phyloP scores from a whole-genome alignment of 2,329 filamentous ascomycete species.

The Fusarium nematophilum region DNA sequence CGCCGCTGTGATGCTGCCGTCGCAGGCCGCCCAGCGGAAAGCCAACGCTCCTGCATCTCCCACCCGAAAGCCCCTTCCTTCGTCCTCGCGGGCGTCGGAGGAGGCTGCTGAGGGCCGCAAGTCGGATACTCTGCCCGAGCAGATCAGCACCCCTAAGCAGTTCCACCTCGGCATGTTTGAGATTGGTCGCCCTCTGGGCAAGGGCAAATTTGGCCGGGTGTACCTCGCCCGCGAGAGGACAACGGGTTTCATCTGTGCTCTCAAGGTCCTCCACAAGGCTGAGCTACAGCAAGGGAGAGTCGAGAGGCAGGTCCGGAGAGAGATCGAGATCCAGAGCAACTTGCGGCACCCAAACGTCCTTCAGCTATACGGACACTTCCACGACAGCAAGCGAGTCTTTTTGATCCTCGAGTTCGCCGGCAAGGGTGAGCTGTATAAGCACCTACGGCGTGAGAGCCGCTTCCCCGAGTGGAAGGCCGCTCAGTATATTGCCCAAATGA shows the following conservation, averaged over 20 bases:
- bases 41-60: slow-evolving; percentile 61
- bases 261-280: slow-evolving; percentile 87
- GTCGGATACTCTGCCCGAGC: slow-evolving; percentile 65
- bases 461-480: slow-evolving; percentile 89
- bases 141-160: slow-evolving; percentile 68
- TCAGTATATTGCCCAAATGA: slow-evolving; percentile 90
- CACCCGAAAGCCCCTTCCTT: slow-evolving; percentile 60
- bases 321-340: slow-evolving; percentile 91
- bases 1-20: slow-evolving; percentile 74
- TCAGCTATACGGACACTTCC: slow-evolving; percentile 86
- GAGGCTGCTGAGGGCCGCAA: slow-evolving; percentile 65
- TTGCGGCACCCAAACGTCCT: slow-evolving; percentile 87
- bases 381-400: slow-evolving; percentile 88
- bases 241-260: slow-evolving; percentile 83
- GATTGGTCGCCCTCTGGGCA: slow-evolving; percentile 86
- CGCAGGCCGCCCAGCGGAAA: slow-evolving; percentile 71
- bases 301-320: slow-evolving; percentile 86
- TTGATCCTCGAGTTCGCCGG: slow-evolving; percentile 88
- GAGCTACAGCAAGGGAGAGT: slow-evolving; percentile 80
- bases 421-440: slow-evolving; percentile 89
- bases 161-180: slow-evolving; percentile 96
- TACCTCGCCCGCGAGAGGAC: slow-evolving; percentile 84
- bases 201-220: slow-evolving; percentile 88
- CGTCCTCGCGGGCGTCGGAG: slow-evolving; percentile 55
- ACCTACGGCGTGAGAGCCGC: slow-evolving; percentile 78